Percentiles rank a stretch among this genome's conserved stretches.
These are phyloP conservation scores for Magnusiomyces suaveolens DNA, from an alignment of 1,139 yeast species.

Conservation along the genomic window DNA sequence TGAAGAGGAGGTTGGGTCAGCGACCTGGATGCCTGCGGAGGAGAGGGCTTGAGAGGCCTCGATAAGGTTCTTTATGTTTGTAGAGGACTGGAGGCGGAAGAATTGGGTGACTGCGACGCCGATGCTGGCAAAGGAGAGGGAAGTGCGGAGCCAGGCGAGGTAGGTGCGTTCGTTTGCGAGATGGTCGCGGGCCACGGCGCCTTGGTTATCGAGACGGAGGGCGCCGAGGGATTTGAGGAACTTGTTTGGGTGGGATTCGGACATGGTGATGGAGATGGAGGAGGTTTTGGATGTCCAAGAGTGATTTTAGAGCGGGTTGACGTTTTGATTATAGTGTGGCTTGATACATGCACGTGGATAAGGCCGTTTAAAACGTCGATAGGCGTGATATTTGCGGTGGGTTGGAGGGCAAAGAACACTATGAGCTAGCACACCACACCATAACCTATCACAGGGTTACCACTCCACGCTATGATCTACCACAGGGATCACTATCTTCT, in stretches of 20 bases:
- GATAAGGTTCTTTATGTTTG: constrained; percentile 10
- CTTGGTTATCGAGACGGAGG: constrained; percentile 36
- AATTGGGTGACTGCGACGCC: constrained; percentile 51
- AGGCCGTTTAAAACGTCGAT: too few relatives aligned
- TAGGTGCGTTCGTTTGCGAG: constrained; percentile 73
- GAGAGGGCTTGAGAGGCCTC: constrained; percentile 5
- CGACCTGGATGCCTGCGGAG: constrained; percentile 8
- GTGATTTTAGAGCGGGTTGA: too few relatives aligned
- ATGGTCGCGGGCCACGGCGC: constrained; percentile 46
- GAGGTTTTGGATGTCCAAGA: not conserved
- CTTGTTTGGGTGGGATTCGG: not conserved
- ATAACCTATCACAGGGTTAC: too few relatives aligned
- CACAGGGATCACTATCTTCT: too few relatives aligned
- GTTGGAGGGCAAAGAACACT: too few relatives aligned
- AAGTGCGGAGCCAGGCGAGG: constrained; percentile 66
- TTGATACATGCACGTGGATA: too few relatives aligned
- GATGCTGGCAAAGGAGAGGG: constrained; percentile 45
- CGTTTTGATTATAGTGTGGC: too few relatives aligned
- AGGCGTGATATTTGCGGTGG: too few relatives aligned
- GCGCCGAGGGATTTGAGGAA: constrained; percentile 20
- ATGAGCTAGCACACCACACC: too few relatives aligned
- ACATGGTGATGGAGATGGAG: not conserved
- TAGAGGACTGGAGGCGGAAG: constrained; percentile 33
- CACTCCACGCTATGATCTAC: too few relatives aligned
- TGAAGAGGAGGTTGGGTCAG: not conserved